Evolutionary conservation across 345 rosid genomes (phyloP), one percentile per base, ranked within the genome.

Genomic region (Kernera saxatilis): DNA sequence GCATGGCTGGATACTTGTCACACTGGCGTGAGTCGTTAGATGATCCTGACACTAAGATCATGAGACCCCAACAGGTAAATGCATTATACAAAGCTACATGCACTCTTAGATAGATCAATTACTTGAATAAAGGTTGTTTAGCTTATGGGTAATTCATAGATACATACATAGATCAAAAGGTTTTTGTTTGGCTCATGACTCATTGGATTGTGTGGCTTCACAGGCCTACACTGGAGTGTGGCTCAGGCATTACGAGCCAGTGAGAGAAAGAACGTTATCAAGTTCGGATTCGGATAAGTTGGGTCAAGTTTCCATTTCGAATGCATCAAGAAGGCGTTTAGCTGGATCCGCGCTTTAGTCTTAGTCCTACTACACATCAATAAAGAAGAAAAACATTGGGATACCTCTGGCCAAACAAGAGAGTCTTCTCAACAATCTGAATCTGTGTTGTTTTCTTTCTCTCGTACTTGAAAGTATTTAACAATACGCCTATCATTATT

Each of bases 41-140:
- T 88, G 97, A 91, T 82, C 93, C 95, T 21, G 97, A 94, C 71
- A 89, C 97, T 26, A 94, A 91, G 87, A 86, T 94, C 73, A 94
- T 94, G 97, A 88, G 97, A 79, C 99, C 97, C 37, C 99, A 94
- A 59, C 89, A 94, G 96, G 97, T 88, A 74, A 33, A 54, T 18
- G 6, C 15, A 59, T 52, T 64, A 64, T 35, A 1, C 41, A 15
- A 75, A 19, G 8, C 23, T n/a, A 5, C 14, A 6, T 13, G 21
- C 43, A 11, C 36, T 23, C 10, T 52, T 39, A 37, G 27, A 17
- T 37, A 35, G 29, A 32, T 19, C 3, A 30, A 12, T 43, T 41
- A 48, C 21, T 19, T 7, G 0, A 33, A 14, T n/a, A 15, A n/a
- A 9, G 23, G 27, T 61, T 48, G 15, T 15, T 71, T 39, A 23